A percentile compares a stretch with the other conserved stretches of the same genome.
These are phyloP conservation scores for Biscutella laevigata DNA, from an alignment of 441 rosid species.

Conservation along the genomic window DNA sequence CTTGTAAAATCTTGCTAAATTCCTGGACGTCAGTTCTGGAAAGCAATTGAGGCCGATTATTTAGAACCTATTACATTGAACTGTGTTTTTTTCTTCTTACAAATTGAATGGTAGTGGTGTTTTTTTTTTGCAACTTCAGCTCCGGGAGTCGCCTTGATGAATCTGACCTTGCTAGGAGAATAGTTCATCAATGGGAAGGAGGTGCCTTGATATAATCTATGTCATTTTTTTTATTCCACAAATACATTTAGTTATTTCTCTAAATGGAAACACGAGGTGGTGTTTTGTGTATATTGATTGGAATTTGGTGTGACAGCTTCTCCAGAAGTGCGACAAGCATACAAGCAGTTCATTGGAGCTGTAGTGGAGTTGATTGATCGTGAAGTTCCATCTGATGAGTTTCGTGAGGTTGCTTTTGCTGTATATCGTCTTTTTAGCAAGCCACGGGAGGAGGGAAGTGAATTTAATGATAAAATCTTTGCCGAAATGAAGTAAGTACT, in stretches of 20 bases:
- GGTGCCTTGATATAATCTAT: slow-evolving; percentile 29
- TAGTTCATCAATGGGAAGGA: slow-evolving; percentile 80
- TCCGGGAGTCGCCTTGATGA: slow-evolving; percentile 43
- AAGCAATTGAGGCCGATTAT: background rate
- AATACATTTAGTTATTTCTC: background rate
- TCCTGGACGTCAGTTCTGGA: background rate
- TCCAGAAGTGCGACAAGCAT: slow-evolving; percentile 64
- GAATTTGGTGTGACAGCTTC: slow-evolving; percentile 47
- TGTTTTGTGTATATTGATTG: slow-evolving; percentile 4
- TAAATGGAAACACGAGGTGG: background rate
- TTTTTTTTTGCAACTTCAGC: slow-evolving; percentile 29
- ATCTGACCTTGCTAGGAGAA: slow-evolving; percentile 69
- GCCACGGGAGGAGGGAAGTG: slow-evolving; percentile 36
- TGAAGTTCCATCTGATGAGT: slow-evolving; percentile 74
- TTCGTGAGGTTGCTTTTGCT: slow-evolving; percentile 58
- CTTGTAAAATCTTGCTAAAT: background rate
- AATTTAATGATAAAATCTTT: slow-evolving; percentile 20
- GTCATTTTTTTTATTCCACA: background rate
- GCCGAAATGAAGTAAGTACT: slow-evolving; percentile 43
- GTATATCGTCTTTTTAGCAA: slow-evolving; percentile 45
- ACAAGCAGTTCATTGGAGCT: slow-evolving; percentile 68
- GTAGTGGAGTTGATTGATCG: slow-evolving; percentile 66
- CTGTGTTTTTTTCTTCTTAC: background rate
- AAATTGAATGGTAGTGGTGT: background rate
- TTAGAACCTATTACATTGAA: background rate